Base-by-base conservation (phyloP, 2,329 filamentous ascomycete species). In the Cladophialophora chaetospira region DNA sequence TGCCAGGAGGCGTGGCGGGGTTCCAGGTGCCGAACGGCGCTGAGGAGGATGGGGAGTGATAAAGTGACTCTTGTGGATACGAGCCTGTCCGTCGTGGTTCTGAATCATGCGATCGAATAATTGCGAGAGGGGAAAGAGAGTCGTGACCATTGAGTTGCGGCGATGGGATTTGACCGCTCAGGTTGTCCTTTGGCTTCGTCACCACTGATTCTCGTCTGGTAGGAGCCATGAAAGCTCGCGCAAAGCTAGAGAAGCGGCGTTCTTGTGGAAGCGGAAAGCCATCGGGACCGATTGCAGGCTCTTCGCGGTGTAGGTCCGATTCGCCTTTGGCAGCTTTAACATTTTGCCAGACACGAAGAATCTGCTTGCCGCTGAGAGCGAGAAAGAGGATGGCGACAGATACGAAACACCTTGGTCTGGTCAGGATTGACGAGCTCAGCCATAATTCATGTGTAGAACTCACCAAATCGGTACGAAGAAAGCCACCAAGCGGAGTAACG, bases 381-480 rank as follows among this genome's bases (percentile, higher is more conserved):
- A 61, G 57, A 10, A 61, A 45, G 11, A 33, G 33, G 11, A 61
- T 29, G 8, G 59, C 58, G 15, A 36, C 46, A 2, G 58, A 23
- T 15, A 62, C 58, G 19, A 54, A 50, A 31, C 49, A 47, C 55
- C 58, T 59, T 25, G 31, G 1, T 26, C 11, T 25, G 2, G 3
- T 52, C 28, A 43, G 36, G 5, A 46, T 11, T 9, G 10, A 6
- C 0, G 10, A 25, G 13, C 11, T 44, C 15, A n/a, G 15, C 11
- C 15, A 28, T n/a, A 36, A 13, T 23, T 11, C 3, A 9, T 31
- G 42, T 11, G 10, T n/a, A 21, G 10, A n/a, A 46, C 29, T 51
- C 50, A 60, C 57, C 58, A 61, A 17, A 61, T 54, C 6, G 58
- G 58, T 11, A 57, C 42, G 35, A 57, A 61, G 23, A 61, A 61